Percentiles rank a stretch among this genome's conserved stretches.
Conservation (phyloP, 2,329 filamentous ascomycete genomes). For the Fusarium brachygibbosum region DNA sequence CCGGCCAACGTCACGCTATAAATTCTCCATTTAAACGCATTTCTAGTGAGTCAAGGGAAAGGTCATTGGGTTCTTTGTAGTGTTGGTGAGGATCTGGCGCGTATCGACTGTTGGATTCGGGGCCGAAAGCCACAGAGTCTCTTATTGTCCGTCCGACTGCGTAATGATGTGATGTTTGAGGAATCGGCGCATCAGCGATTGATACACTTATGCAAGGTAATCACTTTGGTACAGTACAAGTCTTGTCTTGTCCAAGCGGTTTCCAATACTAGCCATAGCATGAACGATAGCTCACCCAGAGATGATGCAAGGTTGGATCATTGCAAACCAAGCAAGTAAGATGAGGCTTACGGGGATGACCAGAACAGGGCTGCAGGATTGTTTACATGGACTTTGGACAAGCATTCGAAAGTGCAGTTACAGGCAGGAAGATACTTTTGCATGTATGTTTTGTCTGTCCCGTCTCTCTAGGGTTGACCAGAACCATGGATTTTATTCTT, state of each 20-base stretch:
- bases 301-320: not conserved
- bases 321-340: constrained; percentile 9
- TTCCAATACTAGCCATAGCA: not conserved
- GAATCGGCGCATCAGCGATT: not conserved
- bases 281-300: not conserved
- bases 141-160: not conserved
- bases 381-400: constrained; percentile 10
- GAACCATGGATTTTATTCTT: not conserved
- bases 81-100: constrained; percentile 15
- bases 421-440: not conserved
- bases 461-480: not conserved
- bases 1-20: constrained; percentile 8
- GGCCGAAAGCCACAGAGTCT: not conserved
- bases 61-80: not conserved
- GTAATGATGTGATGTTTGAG: not conserved
- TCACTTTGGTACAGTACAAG: not conserved
- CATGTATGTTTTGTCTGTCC: not conserved
- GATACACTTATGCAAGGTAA: not conserved
- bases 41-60: constrained; percentile 3
- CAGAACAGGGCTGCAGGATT: constrained; percentile 26
- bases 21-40: constrained; percentile 15
- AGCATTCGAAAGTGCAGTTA: not conserved
- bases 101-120: not conserved
- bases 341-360: constrained; percentile 1
- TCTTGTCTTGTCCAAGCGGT: not conserved